Base-by-base conservation (phyloP, 805 yeast genomes). In the Monosporozyma solicola region DNA sequence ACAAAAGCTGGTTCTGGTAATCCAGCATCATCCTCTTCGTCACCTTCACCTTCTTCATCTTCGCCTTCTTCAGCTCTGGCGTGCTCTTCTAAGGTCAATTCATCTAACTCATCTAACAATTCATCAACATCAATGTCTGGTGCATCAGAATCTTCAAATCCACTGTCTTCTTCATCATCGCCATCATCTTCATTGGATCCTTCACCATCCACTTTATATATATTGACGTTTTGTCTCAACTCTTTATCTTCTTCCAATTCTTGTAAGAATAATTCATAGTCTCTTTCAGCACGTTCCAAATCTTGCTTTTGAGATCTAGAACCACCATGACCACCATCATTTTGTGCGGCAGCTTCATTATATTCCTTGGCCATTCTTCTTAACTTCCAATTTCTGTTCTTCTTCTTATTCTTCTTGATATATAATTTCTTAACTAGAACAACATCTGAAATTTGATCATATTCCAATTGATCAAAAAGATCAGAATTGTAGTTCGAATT, bases 281-380 rank as follows among this genome's bases (percentile, higher is more conserved):
- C 99, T 70, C 82, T 83, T 72, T 92, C 97, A 3, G 95, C 96
- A 62, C 87, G 80, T 69, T 89, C 98, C 62, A 82, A 83, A 58
- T 89, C 97, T 71, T 87, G 95, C 74, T 80, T 85, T 53, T 89
- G 90, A 58, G 82, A 85, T 72, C 91, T 84, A 2, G 82, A 76
- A 29, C 49, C 31, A 47, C 32, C 43, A 33, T 47, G 43, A 43
- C 29, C 24, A 7, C 15, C 27, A 59, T 80, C 46, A 59, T 80
- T 76, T 8, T 80, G 77, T 53, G 92, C 95, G 45, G 83, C 89
- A 58, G 87, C 81, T 61, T 91, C 97, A 58, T 80, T 80, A 73
- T 92, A 95, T 72, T 94, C 98, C 66, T 79, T 87, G 32, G 98
- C 98, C 97, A 92, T 91, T 78, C 98, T 85, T 83, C 87, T 87